Evolutionary conservation across 2,329 filamentous ascomycete species (phyloP).

Genomic region (Alternaria ventricosa): DNA sequence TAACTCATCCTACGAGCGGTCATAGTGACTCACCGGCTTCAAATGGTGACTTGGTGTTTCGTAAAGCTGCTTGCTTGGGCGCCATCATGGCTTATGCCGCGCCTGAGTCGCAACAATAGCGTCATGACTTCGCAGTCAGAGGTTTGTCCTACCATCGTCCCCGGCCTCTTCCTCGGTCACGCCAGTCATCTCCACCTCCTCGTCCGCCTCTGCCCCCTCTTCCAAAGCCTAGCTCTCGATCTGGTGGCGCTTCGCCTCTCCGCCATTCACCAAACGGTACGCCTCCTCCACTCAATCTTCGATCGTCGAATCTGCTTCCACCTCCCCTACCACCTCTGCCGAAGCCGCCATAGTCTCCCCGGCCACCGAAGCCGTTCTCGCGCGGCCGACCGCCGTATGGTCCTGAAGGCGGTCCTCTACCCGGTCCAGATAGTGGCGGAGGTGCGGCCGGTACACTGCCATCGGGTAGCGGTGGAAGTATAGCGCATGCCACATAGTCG

Average conservation of each 20-base stretch:
- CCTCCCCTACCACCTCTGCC: slow-evolving; percentile 48
- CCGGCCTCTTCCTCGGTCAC: slow-evolving; percentile 44
- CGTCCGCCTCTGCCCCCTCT: slow-evolving; percentile 48
- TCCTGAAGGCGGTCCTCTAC: slow-evolving; percentile 36
- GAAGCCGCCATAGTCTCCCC: slow-evolving; percentile 35
- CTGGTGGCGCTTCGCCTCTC: slow-evolving; percentile 68
- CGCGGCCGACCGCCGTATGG: slow-evolving; percentile 36
- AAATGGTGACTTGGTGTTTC: too few species aligned
- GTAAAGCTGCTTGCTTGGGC: too few species aligned
- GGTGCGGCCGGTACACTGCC: slow-evolving; percentile 73
- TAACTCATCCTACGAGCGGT: too few species aligned
- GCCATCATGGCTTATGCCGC: too few species aligned
- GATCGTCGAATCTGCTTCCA: slow-evolving; percentile 40
- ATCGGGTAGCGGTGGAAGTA: slow-evolving; percentile 76
- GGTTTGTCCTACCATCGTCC: slow-evolving; percentile 36
- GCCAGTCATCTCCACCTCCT: slow-evolving; percentile 36
- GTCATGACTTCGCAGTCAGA: too few species aligned
- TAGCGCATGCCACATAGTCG: slow-evolving; percentile 84
- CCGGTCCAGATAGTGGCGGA: slow-evolving; percentile 50
- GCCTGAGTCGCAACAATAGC: too few species aligned
- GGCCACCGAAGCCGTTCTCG: slow-evolving; percentile 42
- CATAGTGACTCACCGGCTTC: too few species aligned
- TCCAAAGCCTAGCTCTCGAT: slow-evolving; percentile 46
- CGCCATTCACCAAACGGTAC: slow-evolving; percentile 69
- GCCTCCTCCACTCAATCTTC: slow-evolving; percentile 50